Evolutionary conservation across 306 rosid species (phyloP), one percentile per base, ranked within the genome.

Genomic region (Rubus idaeus): DNA sequence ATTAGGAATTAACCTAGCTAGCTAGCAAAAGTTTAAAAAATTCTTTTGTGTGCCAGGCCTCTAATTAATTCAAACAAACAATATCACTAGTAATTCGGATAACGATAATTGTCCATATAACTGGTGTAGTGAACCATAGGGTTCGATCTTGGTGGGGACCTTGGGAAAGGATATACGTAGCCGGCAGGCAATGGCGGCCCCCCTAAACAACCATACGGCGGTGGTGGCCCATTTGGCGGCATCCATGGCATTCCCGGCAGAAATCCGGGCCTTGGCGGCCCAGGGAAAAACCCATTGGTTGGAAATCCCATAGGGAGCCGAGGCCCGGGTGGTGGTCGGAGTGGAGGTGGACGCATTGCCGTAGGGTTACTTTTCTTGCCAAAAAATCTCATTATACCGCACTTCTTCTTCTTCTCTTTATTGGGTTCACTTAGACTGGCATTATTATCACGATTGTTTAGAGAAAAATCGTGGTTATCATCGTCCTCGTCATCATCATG

Each of bases 121-220:
- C 30, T 81, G 20, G 18, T 75, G 77, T 75, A 81, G 45, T 51
- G 80, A 23, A 66, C 3, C 77, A 85, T 75, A 40, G 81, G 84
- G 64, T 71, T 75, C 40, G 8, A 20, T 9, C 21, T 35, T 9
- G 71, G 10, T 18, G 52, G 68, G 10, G 60, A 47, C 40, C 26
- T 74, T 37, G 61, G 41, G n/a, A 37, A 6, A 63, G 46, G 23
- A 58, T 4, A 10, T 35, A 41, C 66, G 41, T 0, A 10, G 4
- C 4, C 41, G 17, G 12, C 1, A 21, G 41, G 66, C 8, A 26
- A 26, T 26, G 20, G 21, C 45, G 21, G 46, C 68, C 10, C 45
- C 14, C 40, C 18, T 30, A 5, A 18, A 9, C 5, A 66, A 53
- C 73, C 21, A 5, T 75, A 16, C 17, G 35, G 26, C 0, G 71